These are phyloP conservation scores for Arbutus unedo DNA, from an alignment of 148 eudicot species.

Conservation along the genomic window DNA sequence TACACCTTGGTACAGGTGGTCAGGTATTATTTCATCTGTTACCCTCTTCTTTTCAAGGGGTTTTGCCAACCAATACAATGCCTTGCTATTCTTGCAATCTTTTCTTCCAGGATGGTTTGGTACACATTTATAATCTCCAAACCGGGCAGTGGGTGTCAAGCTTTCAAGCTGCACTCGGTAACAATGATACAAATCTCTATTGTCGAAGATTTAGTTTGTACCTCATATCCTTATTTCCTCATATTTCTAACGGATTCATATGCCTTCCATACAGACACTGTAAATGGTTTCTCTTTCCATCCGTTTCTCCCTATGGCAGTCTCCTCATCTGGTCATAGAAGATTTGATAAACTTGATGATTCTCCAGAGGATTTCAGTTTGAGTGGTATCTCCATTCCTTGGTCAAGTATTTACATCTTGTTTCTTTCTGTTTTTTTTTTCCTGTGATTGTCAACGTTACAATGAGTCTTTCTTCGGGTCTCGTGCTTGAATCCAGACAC, in stretches of 20 bases:
- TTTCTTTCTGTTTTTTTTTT: not conserved
- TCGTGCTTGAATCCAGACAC: not conserved
- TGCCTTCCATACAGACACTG: conserved; percentile 64
- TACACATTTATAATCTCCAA: conserved; percentile 90
- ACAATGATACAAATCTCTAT: not conserved
- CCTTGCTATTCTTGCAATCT: not conserved
- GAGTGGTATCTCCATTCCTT: conserved; percentile 43
- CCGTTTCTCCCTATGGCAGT: conserved; percentile 93
- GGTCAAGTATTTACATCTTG: not conserved
- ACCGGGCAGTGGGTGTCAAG: conserved; percentile 95
- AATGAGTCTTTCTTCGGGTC: not conserved
- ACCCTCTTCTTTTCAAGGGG: not conserved
- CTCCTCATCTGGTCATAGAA: conserved; percentile 91
- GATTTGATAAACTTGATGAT: conserved; percentile 64
- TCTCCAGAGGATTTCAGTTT: conserved; percentile 43
- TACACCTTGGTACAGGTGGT: conserved; percentile 93
- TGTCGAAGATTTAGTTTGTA: conserved; percentile 4
- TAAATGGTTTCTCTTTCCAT: conserved; percentile 83
- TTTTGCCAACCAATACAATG: not conserved
- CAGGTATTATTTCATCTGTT: conserved; percentile 49
- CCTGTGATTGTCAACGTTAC: not conserved
- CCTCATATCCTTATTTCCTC: not conserved
- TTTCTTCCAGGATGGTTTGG: conserved; percentile 71
- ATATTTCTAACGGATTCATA: not conserved
- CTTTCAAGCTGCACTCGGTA: conserved; percentile 92